Conservation (phyloP, 108 stramenopile genomes). For the Epipyxis sp. region DNA sequence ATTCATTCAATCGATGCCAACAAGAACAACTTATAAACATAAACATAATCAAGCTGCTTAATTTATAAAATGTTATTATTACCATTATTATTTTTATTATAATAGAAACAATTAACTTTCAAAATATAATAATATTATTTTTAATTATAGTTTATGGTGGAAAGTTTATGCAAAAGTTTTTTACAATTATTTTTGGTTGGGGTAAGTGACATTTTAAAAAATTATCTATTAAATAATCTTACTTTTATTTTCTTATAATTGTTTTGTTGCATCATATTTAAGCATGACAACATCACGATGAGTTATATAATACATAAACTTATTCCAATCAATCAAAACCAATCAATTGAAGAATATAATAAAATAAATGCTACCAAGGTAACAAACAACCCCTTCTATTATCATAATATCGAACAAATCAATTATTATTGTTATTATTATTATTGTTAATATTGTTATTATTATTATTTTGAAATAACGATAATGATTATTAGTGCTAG, state of each 20-base stretch:
- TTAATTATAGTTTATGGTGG: conserved; percentile 2
- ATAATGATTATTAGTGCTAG: too few relatives aligned
- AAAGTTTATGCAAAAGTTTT: conserved; percentile 2
- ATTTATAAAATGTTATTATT: too few relatives aligned
- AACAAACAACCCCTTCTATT: background rate
- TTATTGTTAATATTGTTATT: too few relatives aligned
- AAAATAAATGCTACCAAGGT: conserved; percentile 13
- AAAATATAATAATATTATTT: too few relatives aligned
- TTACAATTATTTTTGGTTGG: conserved; percentile 13
- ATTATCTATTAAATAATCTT: background rate
- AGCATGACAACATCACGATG: background rate
- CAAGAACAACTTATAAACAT: too few relatives aligned
- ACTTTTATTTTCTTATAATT: background rate
- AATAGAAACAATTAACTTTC: too few relatives aligned
- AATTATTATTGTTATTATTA: too few relatives aligned
- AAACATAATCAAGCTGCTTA: too few relatives aligned
- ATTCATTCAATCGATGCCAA: too few relatives aligned
- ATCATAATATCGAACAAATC: too few relatives aligned
- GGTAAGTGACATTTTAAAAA: background rate
- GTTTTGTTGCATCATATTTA: background rate
- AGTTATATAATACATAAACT: background rate
- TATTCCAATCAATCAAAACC: conserved; percentile 7
- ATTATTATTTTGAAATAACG: too few relatives aligned
- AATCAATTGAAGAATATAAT: background rate
- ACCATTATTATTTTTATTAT: too few relatives aligned